Conservation (phyloP, 768 basidiomycete genomes). For the Auriscalpium orientale region DNA sequence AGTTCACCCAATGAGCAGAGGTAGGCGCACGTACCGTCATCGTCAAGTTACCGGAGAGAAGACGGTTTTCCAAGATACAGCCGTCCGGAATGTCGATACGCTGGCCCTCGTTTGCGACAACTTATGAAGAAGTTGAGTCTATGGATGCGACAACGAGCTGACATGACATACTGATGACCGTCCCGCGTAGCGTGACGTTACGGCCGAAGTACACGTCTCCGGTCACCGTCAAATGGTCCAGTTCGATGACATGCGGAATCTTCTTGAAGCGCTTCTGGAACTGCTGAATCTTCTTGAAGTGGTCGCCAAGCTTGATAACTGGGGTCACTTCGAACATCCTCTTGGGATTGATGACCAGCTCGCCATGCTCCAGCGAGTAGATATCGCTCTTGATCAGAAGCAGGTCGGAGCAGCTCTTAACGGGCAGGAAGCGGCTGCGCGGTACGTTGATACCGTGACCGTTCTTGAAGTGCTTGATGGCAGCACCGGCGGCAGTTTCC, state of each 20-base stretch:
- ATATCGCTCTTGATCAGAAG: conserved; percentile 89
- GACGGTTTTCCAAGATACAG: conserved; percentile 60
- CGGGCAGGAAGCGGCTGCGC: conserved; percentile 87
- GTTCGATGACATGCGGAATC: conserved; percentile 83
- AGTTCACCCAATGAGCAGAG: too few species aligned
- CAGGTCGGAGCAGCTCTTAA: conserved; percentile 82
- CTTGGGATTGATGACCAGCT: conserved; percentile 74
- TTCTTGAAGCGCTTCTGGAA: conserved; percentile 96
- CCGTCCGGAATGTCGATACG: conserved; percentile 73
- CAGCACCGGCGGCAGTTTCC: conserved; percentile 73
- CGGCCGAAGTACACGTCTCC: conserved; percentile 89
- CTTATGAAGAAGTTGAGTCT: conserved; percentile 9
- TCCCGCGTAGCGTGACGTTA: conserved; percentile 79
- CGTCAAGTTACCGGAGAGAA: conserved; percentile 79
- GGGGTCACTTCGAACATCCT: conserved; percentile 84
- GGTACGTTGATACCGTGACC: conserved; percentile 95
- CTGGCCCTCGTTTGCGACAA: conserved; percentile 73
- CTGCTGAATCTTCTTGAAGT: conserved; percentile 92
- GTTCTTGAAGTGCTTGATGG: conserved; percentile 88
- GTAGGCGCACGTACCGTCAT: conserved; percentile 46
- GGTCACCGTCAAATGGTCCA: conserved; percentile 91
- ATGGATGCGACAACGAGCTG: background rate
- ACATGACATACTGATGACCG: conserved; percentile 60
- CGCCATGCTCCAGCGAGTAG: conserved; percentile 85
- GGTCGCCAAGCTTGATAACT: conserved; percentile 95